Conservation (phyloP, 352 stramenopile genomes). For the Globisporangium paddicum region DNA sequence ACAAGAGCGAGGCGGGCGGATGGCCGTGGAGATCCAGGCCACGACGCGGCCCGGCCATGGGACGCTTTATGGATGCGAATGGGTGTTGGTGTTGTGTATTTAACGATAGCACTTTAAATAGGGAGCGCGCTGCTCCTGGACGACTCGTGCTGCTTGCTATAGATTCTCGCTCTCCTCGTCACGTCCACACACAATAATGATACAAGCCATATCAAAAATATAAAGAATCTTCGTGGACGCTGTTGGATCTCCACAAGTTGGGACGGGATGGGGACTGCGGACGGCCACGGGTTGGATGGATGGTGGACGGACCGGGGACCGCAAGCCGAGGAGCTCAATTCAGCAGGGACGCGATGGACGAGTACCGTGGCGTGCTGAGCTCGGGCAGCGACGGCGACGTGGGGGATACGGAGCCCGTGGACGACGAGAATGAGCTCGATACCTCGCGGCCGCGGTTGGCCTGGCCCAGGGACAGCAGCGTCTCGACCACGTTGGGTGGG, state of each 20-base stretch:
- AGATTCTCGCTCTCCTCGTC: not conserved
- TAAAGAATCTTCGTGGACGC: not conserved
- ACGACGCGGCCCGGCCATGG: not conserved
- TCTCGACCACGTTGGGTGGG: constrained; percentile 54
- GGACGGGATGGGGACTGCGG: not conserved
- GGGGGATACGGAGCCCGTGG: constrained; percentile 1
- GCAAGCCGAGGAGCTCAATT: constrained; percentile 20
- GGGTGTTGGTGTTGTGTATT: constrained; percentile 1
- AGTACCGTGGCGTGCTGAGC: constrained; percentile 14
- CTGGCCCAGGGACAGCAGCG: constrained; percentile 59
- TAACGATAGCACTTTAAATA: constrained; percentile 16
- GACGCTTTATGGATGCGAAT: not conserved
- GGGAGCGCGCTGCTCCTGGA: constrained; percentile 6
- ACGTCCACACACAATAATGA: constrained; percentile 1
- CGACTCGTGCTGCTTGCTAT: constrained; percentile 6
- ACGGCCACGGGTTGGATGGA: not conserved
- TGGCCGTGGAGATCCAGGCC: not conserved
- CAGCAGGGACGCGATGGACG: constrained; percentile 47
- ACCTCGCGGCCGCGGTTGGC: constrained; percentile 8
- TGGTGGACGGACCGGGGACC: not conserved
- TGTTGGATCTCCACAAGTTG: too few relatives aligned
- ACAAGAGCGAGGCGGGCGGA: not conserved
- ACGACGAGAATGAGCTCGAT: constrained; percentile 1
- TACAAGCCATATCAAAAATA: constrained; percentile 9
- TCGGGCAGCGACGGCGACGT: constrained; percentile 14